Conservation (phyloP, 1,139 yeast species). For the Spathaspora sp. region DNA sequence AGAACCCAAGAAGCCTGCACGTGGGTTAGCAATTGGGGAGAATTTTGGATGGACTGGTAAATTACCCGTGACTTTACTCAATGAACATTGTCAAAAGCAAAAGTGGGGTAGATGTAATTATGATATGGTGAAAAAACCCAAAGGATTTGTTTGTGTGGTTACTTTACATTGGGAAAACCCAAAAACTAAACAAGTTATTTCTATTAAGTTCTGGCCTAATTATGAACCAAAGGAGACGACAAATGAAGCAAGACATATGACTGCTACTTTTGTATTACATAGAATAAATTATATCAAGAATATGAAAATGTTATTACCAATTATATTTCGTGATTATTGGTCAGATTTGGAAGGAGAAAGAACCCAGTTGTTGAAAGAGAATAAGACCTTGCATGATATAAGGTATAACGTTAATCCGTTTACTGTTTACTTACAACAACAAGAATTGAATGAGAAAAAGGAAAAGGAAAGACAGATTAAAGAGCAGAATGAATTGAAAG, state of each 20-base stretch:
- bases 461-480: conserved; percentile 46
- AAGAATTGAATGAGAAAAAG: conserved; percentile 40
- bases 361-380: conserved; percentile 39
- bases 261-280: conserved; percentile 85
- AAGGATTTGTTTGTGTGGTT: conserved; percentile 63
- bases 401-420: conserved; percentile 74
- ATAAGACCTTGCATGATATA: conserved; percentile 47
- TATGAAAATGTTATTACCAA: conserved; percentile 83
- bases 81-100: conserved; percentile 84
- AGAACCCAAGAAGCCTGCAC: conserved; percentile 32
- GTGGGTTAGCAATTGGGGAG: conserved; percentile 47
- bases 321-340: conserved; percentile 81
- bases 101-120: conserved; percentile 88
- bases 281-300: conserved; percentile 79
- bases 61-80: conserved; percentile 79
- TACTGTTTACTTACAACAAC: conserved; percentile 53
- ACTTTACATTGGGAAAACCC: conserved; percentile 74
- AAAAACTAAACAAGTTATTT: conserved; percentile 67
- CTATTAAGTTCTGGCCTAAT: conserved; percentile 64
- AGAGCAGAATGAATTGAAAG: conserved; percentile 36
- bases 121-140: conserved; percentile 55
- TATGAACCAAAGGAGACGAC: conserved; percentile 73
- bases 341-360: conserved; percentile 62
- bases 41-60: conserved; percentile 88
- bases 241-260: conserved; percentile 84